Percentiles rank a stretch among this genome's conserved stretches.
phyloP scores from a whole-genome alignment of 805 yeast species.

The Zygotorulaspora danielsina region DNA sequence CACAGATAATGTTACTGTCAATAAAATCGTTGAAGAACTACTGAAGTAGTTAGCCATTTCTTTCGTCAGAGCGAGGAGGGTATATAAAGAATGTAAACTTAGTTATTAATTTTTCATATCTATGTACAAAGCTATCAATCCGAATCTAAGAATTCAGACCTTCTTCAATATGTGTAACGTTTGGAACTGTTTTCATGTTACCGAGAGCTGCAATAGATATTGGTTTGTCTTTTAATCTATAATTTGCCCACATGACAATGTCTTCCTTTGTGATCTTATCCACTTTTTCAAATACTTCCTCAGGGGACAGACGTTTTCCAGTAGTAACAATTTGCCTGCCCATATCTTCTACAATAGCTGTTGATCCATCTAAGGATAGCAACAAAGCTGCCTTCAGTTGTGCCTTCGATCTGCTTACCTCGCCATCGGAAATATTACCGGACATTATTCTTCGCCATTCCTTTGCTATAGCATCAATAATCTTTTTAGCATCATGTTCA shows the following conservation, averaged over 20 bases:
- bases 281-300: slow-evolving; percentile 54
- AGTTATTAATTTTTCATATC: background rate
- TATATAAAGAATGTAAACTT: background rate
- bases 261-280: slow-evolving; percentile 74
- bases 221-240: slow-evolving; percentile 70
- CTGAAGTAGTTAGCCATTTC: slow-evolving; percentile 38
- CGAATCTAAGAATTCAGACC: slow-evolving; percentile 14
- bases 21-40: slow-evolving; percentile 62
- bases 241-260: slow-evolving; percentile 83
- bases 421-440: slow-evolving; percentile 75
- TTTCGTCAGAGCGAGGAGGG: no score
- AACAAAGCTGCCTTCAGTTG: slow-evolving; percentile 90
- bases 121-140: background rate
- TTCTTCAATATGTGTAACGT: slow-evolving; percentile 55
- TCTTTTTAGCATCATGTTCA: slow-evolving; percentile 56
- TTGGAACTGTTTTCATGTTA: slow-evolving; percentile 65
- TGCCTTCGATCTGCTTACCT: slow-evolving; percentile 90
- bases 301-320: slow-evolving; percentile 54
- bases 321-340: slow-evolving; percentile 97
- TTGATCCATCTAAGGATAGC: slow-evolving; percentile 86
- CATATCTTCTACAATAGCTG: slow-evolving; percentile 95
- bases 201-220: slow-evolving; percentile 92
- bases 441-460: slow-evolving; percentile 86
- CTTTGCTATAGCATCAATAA: slow-evolving; percentile 67
- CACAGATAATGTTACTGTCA: slow-evolving; percentile 39